Percentiles rank a stretch among this genome's conserved stretches.
phyloP scores from a whole-genome alignment of 345 rosid species.

The Chamaenerion angustifolium region DNA sequence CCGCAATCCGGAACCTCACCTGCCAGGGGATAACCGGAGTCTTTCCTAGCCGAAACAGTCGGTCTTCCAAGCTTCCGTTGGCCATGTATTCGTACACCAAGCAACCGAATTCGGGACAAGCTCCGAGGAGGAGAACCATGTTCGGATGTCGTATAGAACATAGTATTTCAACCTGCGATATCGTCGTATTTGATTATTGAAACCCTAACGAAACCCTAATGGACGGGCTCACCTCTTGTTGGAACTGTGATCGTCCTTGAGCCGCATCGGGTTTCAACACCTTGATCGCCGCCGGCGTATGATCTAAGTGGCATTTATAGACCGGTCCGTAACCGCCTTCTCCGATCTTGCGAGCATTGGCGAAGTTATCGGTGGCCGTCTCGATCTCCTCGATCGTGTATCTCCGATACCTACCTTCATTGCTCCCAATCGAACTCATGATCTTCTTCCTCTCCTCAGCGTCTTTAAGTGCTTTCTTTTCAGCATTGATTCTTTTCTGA shows the following conservation, averaged over 20 bases:
- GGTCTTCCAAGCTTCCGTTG: constrained; percentile 82
- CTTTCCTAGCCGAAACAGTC: constrained; percentile 40
- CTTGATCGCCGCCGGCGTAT: constrained; percentile 69
- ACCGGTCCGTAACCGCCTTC: constrained; percentile 99
- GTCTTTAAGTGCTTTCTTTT: constrained; percentile 20
- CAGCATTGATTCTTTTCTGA: constrained; percentile 37
- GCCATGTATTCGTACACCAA: constrained; percentile 85
- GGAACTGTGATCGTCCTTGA: constrained; percentile 76
- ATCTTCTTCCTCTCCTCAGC: constrained; percentile 20
- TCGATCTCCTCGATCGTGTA: constrained; percentile 74
- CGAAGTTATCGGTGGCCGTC: constrained; percentile 45
- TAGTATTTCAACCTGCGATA: constrained; percentile 53
- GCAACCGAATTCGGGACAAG: constrained; percentile 82
- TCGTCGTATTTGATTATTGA: no score
- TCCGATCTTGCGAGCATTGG: constrained; percentile 48
- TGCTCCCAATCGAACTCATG: neutral
- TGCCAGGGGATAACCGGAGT: constrained; percentile 65
- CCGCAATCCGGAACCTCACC: constrained; percentile 53
- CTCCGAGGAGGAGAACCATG: constrained; percentile 93
- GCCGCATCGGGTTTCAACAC: constrained; percentile 77
- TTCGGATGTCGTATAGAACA: constrained; percentile 79
- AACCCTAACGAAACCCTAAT: neutral
- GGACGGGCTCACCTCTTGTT: constrained; percentile 38
- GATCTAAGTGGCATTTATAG: constrained; percentile 44
- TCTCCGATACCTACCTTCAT: constrained; percentile 33